Base-by-base conservation (phyloP, 2,329 filamentous ascomycete species). In the Scleromitrula shiraiana region DNA sequence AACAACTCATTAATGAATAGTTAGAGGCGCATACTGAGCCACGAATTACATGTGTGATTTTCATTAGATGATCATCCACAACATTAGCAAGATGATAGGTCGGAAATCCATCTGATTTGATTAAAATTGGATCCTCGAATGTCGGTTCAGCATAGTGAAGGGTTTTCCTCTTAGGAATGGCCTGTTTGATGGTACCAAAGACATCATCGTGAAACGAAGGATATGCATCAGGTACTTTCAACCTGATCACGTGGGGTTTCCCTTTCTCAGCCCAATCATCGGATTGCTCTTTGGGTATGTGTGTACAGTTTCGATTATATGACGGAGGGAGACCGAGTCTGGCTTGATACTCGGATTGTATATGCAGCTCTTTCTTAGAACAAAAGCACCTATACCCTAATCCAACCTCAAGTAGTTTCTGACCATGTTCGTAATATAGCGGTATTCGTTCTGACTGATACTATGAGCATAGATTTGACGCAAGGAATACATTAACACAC, bases 61-160 rank as follows among this genome's bases (percentile, higher is more conserved):
- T 71, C 93, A 98, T 98, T 51, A 85, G 73, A 65, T 96, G 88
- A 62, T 98, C 93, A 62, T 98, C 93, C 4, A 98, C 83, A 7
- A 98, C 91, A 62, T 97, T 98, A 4, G 93, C 93, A 52, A 98
- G 83, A 66, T 98, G 93, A 62, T 98, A 98, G 0, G 94, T 98
- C 0, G 93, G 93, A 55, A 85, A 85, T 0, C 89, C 90, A 63
- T 98, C 93, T 0, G 82, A 83, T 66, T 98, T 98, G 51, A 96
- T 71, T 33, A 98, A 72, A 52, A 98, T 86, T 17, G 89, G 91
- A 61, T 97, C 90, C 56, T 93, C 88, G 54, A 74, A 83, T 20
- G n/a, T n/a, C n/a, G n/a, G n/a, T n/a, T n/a, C n/a, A n/a, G n/a
- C n/a, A n/a, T n/a, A n/a, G n/a, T n/a, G n/a, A n/a, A 37, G 20